A percentile compares a stretch with the other conserved stretches of the same genome.
Conservation (phyloP, 176 grass and related monocot genomes). For the Bromus sterilis region DNA sequence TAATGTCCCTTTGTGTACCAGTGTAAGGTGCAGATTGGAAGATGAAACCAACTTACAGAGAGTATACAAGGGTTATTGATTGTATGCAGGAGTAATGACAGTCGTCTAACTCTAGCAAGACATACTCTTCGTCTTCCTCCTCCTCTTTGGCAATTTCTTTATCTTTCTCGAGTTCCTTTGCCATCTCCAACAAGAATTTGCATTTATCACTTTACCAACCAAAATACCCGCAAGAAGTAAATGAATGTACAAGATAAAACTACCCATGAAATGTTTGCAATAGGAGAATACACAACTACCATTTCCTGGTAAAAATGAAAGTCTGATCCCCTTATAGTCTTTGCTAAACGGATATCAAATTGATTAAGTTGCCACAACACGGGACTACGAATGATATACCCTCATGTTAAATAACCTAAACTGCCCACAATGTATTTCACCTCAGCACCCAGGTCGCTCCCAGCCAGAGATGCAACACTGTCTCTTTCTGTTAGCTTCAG, state of each 20-base stretch:
- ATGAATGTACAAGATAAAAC: background rate
- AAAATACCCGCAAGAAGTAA: background rate
- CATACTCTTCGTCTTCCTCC: constrained; percentile 47
- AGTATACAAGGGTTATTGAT: constrained; percentile 55
- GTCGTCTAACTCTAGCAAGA: constrained; percentile 69
- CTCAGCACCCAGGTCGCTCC: background rate
- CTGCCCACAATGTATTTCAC: background rate
- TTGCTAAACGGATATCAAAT: background rate
- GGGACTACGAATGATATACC: background rate
- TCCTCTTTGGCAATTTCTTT: constrained; percentile 24
- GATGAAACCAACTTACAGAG: constrained; percentile 47
- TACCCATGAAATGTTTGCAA: background rate
- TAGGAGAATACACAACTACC: background rate
- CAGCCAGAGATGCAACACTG: background rate
- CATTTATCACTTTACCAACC: background rate
- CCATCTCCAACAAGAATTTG: constrained; percentile 25
- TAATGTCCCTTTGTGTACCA: background rate
- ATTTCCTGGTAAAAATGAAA: background rate
- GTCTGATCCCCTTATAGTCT: background rate
- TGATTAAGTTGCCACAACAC: background rate
- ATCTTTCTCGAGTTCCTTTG: constrained; percentile 14
- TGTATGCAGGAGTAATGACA: constrained; percentile 61
- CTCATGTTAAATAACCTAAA: background rate
- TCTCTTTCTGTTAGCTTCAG: background rate
- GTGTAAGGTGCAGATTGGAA: background rate